A percentile compares a stretch with the other conserved stretches of the same genome.
phyloP scores from a whole-genome alignment of 1,284 basidiomycete genomes.

The Boletellus sp. region DNA sequence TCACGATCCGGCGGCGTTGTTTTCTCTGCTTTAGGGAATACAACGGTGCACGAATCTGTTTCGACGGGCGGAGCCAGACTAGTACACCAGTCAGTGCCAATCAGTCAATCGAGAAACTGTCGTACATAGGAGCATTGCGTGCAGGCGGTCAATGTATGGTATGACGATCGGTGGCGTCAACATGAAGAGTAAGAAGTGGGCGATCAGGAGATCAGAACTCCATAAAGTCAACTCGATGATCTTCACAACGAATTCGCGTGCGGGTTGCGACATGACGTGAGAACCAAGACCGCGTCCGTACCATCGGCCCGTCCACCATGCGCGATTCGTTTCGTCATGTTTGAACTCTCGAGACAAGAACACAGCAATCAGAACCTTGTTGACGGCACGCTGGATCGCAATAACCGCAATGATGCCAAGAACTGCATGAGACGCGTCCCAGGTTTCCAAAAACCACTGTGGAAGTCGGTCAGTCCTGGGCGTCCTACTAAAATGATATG shows the following conservation, averaged over 20 bases:
- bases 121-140: slow-evolving; percentile 74
- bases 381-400: slow-evolving; percentile 83
- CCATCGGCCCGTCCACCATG: slow-evolving; percentile 98
- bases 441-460: slow-evolving; percentile 92
- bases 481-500: slow-evolving; percentile 5
- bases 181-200: slow-evolving; percentile 70
- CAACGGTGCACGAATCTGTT: slow-evolving; percentile 91
- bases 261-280: slow-evolving; percentile 85
- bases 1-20: slow-evolving; percentile 83
- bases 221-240: slow-evolving; percentile 79
- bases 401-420: slow-evolving; percentile 86
- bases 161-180: slow-evolving; percentile 70
- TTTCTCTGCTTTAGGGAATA: slow-evolving; percentile 87
- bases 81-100: slow-evolving; percentile 16
- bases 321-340: slow-evolving; percentile 94
- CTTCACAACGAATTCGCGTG: slow-evolving; percentile 87
- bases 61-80: slow-evolving; percentile 85
- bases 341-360: slow-evolving; percentile 96
- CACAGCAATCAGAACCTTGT: slow-evolving; percentile 89
- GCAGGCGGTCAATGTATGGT: slow-evolving; percentile 73
- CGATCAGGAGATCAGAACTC: slow-evolving; percentile 71
- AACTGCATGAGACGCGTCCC: slow-evolving; percentile 89
- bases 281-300: slow-evolving; percentile 87
- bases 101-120: slow-evolving; percentile 17
- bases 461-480: slow-evolving; percentile 15